These are phyloP conservation scores for Phytophthora foliorum DNA, from an alignment of 352 stramenopile genomes.

Conservation along the genomic window DNA sequence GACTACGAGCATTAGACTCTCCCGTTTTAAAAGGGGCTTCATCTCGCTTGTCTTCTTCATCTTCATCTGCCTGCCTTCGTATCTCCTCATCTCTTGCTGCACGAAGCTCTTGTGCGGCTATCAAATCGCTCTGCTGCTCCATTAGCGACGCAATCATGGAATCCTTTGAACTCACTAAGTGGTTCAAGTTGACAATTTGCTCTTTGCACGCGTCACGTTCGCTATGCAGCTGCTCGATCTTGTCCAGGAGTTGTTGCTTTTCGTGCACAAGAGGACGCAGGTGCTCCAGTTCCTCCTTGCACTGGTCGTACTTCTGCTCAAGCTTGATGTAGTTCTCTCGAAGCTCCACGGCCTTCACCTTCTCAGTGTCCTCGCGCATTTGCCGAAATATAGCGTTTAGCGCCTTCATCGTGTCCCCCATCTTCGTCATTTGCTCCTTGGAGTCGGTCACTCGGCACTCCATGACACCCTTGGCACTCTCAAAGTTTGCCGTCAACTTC, in stretches of 20 bases:
- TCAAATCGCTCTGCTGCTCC: conserved; percentile 80
- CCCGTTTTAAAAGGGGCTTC: conserved; percentile 11
- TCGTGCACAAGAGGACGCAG: conserved; percentile 63
- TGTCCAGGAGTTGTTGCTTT: conserved; percentile 56
- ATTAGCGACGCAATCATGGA: conserved; percentile 71
- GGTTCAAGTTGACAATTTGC: conserved; percentile 50
- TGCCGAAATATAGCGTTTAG: conserved; percentile 94
- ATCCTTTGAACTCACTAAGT: conserved; percentile 65
- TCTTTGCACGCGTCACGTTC: conserved; percentile 54
- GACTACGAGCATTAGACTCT: not conserved
- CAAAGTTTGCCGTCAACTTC: conserved; percentile 52
- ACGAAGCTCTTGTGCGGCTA: conserved; percentile 71
- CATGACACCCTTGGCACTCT: conserved; percentile 66
- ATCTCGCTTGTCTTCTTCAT: conserved; percentile 55
- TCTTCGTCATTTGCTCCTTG: conserved; percentile 89
- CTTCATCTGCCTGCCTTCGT: conserved; percentile 43
- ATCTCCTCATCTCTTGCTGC: conserved; percentile 63
- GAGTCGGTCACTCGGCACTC: conserved; percentile 73
- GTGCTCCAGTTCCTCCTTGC: conserved; percentile 67
- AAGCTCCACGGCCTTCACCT: conserved; percentile 90
- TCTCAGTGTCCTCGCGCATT: conserved; percentile 93
- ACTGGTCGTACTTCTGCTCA: conserved; percentile 71
- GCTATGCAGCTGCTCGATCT: conserved; percentile 40
- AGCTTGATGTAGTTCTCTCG: conserved; percentile 82
- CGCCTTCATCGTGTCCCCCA: conserved; percentile 94